Evolutionary conservation across 192 early-diverging fungal genomes (phyloP).

Genomic region (Umbelopsis vinacea): DNA sequence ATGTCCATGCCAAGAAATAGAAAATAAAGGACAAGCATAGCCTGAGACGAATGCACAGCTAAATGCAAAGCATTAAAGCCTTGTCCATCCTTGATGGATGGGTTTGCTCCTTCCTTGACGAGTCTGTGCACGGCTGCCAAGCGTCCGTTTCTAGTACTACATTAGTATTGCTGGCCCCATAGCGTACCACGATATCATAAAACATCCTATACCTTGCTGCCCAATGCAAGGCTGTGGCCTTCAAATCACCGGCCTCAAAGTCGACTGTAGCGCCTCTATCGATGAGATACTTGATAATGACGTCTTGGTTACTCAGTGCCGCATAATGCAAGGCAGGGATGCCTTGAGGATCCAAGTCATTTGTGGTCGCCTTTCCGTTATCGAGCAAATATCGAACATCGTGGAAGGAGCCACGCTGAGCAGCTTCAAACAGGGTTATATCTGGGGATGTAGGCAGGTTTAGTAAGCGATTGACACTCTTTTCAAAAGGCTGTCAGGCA

Average conservation of each 20-base stretch:
- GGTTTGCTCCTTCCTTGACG: conserved; percentile 78
- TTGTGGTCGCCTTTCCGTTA: conserved; percentile 48
- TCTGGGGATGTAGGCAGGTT: not conserved
- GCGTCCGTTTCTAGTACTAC: conserved; percentile 64
- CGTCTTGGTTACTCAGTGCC: conserved; percentile 73
- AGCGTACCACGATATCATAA: not conserved
- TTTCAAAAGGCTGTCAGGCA: not conserved
- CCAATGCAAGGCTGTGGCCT: conserved; percentile 95
- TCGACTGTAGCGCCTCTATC: conserved; percentile 81
- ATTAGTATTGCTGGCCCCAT: not conserved
- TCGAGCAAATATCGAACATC: conserved; percentile 62
- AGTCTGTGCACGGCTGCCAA: conserved; percentile 75
- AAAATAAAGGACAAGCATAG: conserved; percentile 77
- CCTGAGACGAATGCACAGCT: conserved; percentile 82
- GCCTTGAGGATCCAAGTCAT: conserved; percentile 66
- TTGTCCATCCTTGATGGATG: conserved; percentile 72
- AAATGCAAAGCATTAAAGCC: conserved; percentile 93
- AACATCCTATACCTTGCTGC: conserved; percentile 64
- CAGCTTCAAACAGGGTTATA: conserved; percentile 66
- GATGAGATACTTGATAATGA: conserved; percentile 75
- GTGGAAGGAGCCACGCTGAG: conserved; percentile 70
- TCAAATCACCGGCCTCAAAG: conserved; percentile 71
- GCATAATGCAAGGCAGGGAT: conserved; percentile 88
- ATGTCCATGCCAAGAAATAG: conserved; percentile 72
- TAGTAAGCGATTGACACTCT: too few relatives aligned